phyloP scores from a whole-genome alignment of 345 rosid genomes.

The Conringia planisiliqua region DNA sequence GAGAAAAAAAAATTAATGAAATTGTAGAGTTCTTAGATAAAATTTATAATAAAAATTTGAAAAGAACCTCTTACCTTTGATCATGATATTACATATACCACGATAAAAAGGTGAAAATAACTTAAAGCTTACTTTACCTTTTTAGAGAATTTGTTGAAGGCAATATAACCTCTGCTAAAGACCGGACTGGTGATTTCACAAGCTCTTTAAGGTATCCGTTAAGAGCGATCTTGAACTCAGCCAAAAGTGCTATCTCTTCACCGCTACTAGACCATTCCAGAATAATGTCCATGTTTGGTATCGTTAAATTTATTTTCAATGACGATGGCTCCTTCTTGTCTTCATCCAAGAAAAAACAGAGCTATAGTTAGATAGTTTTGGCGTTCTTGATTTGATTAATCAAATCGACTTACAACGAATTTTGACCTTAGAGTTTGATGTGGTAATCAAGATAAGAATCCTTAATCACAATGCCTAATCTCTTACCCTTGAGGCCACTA shows the following conservation, averaged over 20 bases:
- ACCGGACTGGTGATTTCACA: constrained; percentile 47
- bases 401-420: too few species aligned
- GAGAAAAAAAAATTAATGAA: too few species aligned
- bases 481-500: constrained; percentile 52
- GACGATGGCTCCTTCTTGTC: constrained; percentile 45
- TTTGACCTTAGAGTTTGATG: background rate
- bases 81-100: too few species aligned
- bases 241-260: constrained; percentile 36
- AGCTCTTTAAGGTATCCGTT: constrained; percentile 46
- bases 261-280: constrained; percentile 24
- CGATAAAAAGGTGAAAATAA: background rate
- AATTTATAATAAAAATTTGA: too few species aligned
- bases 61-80: too few species aligned
- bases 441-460: constrained; percentile 45
- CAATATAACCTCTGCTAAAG: constrained; percentile 59
- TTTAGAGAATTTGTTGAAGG: constrained; percentile 42
- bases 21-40: too few species aligned
- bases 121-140: constrained; percentile 31
- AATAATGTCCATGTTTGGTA: constrained; percentile 30
- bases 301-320: constrained; percentile 45
- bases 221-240: constrained; percentile 54
- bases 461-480: constrained; percentile 47
- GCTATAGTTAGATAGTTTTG: too few species aligned
- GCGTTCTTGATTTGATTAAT: too few species aligned
- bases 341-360: background rate